Evolutionary conservation across 1,284 basidiomycete species (phyloP), one percentile per base, ranked within the genome.

Genomic region (Rhodotorula sp.): DNA sequence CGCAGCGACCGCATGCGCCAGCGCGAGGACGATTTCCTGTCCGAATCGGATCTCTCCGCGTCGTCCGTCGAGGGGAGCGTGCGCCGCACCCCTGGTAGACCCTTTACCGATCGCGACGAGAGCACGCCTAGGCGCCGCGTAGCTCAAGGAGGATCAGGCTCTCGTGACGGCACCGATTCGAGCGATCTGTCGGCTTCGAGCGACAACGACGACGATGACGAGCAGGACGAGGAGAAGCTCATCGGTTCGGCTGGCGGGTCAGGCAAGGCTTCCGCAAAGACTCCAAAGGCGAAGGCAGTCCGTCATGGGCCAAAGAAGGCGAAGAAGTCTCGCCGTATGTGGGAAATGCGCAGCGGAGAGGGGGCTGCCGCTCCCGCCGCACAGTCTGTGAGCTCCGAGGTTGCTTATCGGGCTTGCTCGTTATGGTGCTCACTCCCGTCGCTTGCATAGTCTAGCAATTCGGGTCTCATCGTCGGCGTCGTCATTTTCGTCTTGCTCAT

Each of bases 161-260:
- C 39, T 12, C 51, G 49, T 10, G 21, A 47, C 18, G 23, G 39
- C 10, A 31, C 23, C 23, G 58, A 60, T 18, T 21, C 43, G 39
- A 60, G n/a, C 43, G 58, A 26, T 54, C 26, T 15, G 20, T 56
- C 18, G 1, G 52, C 23, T 10, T 65, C 63, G 48, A 68, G 64
- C 39, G 63, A 59, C 39, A 60, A 59, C 14, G 57, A 48, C 15
- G 63, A 58, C 43, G 47, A 58, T 7, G 56, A 58, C 18, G 58
- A 62, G 34, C 64, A 71, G 47, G 70, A 71, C 60, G 70, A 71
- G 60, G 70, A 71, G 64, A 71, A 71, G 61, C 47, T 71, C 18
- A 65, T 68, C 14, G 70, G 70, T 2, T 23, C 51, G 14, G 49
- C 56, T 12, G 43, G 14, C 3, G 48, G n/a, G 7, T 5, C 16